Percentiles rank a stretch among this genome's conserved stretches.
These are phyloP conservation scores for Zygosaccharomyces pseudobailii DNA, from an alignment of 1,139 yeast species.

Conservation along the genomic window DNA sequence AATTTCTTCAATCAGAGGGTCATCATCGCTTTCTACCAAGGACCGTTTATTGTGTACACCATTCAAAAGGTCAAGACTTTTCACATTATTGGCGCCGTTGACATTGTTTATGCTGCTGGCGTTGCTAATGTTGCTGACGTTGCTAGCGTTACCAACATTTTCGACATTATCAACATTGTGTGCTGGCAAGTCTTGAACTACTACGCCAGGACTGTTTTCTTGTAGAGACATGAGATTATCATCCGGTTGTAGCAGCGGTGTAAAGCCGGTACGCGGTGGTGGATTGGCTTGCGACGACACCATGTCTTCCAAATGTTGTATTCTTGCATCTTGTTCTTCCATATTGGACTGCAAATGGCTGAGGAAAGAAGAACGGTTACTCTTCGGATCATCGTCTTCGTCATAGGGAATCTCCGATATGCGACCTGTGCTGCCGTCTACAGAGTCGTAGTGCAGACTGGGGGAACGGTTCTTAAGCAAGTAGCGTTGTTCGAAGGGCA, in stretches of 20 bases:
- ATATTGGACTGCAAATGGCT: slow-evolving; percentile 28
- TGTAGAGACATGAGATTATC: slow-evolving; percentile 8
- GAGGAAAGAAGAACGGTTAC: slow-evolving; percentile 11
- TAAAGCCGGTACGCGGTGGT: slow-evolving; percentile 4
- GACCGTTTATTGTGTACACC: slow-evolving; percentile 1
- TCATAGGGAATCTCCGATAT: slow-evolving; percentile 29
- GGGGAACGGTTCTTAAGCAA: slow-evolving; percentile 26
- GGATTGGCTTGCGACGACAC: slow-evolving; percentile 8
- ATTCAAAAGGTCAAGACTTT: neutral
- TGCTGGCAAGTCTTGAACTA: slow-evolving; percentile 4
- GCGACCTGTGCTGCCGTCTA: slow-evolving; percentile 10
- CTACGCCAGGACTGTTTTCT: slow-evolving; percentile 7
- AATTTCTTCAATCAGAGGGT: slow-evolving; percentile 9
- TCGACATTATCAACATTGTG: neutral
- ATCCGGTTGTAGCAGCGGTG: slow-evolving; percentile 9
- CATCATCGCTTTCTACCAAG: slow-evolving; percentile 1
- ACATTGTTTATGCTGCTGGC: neutral
- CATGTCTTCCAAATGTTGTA: slow-evolving; percentile 29
- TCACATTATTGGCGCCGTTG: too few relatives aligned
- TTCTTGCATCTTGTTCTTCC: slow-evolving; percentile 32
- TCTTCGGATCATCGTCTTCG: slow-evolving; percentile 17
- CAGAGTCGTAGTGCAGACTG: slow-evolving; percentile 9
- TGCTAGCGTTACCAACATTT: neutral
- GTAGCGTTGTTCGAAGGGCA: slow-evolving; percentile 6
- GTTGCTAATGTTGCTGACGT: neutral